These are phyloP conservation scores for Pseudogymnoascus sp. DNA, from an alignment of 2,329 filamentous ascomycete species.

Conservation along the genomic window DNA sequence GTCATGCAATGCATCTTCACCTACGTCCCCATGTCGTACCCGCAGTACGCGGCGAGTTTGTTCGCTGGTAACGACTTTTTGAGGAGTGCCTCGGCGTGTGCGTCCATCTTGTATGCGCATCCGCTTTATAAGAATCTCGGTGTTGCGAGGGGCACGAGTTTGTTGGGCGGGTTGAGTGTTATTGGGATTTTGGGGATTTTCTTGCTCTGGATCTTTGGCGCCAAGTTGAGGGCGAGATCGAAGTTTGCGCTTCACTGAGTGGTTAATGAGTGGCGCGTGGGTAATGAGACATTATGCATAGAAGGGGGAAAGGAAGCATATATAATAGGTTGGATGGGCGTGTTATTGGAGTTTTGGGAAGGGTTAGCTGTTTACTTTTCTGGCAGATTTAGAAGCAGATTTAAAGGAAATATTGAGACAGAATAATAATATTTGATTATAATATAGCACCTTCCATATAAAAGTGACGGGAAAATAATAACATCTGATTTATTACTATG, in stretches of 20 bases:
- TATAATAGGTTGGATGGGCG: not conserved
- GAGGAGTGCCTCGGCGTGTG: slow-evolving; percentile 51
- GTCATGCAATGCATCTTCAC: slow-evolving; percentile 55
- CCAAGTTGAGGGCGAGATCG: slow-evolving; percentile 22
- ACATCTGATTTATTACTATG: too few relatives aligned
- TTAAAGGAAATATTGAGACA: not conserved
- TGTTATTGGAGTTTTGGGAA: not conserved
- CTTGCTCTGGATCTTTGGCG: slow-evolving; percentile 21
- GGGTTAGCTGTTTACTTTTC: not conserved
- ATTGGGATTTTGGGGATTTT: slow-evolving; percentile 52
- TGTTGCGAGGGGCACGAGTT: slow-evolving; percentile 47
- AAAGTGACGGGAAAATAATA: not conserved
- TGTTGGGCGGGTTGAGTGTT: slow-evolving; percentile 49
- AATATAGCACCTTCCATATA: not conserved
- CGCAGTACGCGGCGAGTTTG: slow-evolving; percentile 49
- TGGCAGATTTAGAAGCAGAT: not conserved
- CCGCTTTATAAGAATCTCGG: slow-evolving; percentile 54
- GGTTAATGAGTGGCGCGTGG: not conserved
- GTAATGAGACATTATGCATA: not conserved
- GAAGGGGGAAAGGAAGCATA: not conserved
- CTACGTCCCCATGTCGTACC: slow-evolving; percentile 51
- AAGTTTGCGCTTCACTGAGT: slow-evolving; percentile 23
- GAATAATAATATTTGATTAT: not conserved
- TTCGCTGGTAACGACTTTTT: slow-evolving; percentile 57
- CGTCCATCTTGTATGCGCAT: slow-evolving; percentile 51